Evolutionary conservation across 495 filamentous ascomycete genomes (phyloP).

Genomic region (Aspergillus affinis): DNA sequence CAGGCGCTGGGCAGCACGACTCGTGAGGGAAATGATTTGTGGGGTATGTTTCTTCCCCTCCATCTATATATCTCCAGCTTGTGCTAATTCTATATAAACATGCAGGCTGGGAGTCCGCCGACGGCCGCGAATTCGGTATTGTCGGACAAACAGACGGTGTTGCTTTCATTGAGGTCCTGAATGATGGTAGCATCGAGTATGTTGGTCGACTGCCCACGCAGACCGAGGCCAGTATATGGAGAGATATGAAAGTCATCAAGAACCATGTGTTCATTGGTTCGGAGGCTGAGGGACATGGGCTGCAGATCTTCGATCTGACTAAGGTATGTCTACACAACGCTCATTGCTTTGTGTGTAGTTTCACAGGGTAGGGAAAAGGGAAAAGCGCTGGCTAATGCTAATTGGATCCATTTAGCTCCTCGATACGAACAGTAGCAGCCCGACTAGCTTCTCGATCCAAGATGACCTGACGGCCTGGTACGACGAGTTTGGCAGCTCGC

Average conservation of each 20-base stretch:
- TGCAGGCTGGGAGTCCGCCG: conserved; percentile 19
- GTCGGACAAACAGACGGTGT: conserved; percentile 22
- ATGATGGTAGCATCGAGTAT: conserved; percentile 19
- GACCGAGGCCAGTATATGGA: conserved; percentile 16
- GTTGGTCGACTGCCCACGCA: conserved; percentile 19
- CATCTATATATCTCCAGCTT: not conserved
- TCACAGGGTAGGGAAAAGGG: not conserved
- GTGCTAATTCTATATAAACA: not conserved
- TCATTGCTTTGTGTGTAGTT: not conserved
- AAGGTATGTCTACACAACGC: conserved; percentile 10
- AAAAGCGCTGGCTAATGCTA: not conserved
- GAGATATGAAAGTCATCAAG: conserved; percentile 22
- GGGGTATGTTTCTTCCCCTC: conserved; percentile 11
- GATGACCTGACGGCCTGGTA: conserved; percentile 21
- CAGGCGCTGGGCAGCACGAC: conserved; percentile 20
- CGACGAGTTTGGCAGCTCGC: conserved; percentile 20
- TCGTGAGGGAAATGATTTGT: conserved; percentile 23
- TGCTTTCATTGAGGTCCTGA: conserved; percentile 18
- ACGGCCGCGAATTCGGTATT: conserved; percentile 22
- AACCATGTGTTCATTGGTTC: conserved; percentile 23
- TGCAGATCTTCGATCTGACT: conserved; percentile 23
- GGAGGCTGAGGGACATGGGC: conserved; percentile 18
- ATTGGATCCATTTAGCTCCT: conserved; percentile 1
- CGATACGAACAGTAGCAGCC: conserved; percentile 1
- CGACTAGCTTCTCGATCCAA: conserved; percentile 13